Base-by-base conservation (phyloP, 1,139 yeast species). In the Lodderomyces beijingensis region DNA sequence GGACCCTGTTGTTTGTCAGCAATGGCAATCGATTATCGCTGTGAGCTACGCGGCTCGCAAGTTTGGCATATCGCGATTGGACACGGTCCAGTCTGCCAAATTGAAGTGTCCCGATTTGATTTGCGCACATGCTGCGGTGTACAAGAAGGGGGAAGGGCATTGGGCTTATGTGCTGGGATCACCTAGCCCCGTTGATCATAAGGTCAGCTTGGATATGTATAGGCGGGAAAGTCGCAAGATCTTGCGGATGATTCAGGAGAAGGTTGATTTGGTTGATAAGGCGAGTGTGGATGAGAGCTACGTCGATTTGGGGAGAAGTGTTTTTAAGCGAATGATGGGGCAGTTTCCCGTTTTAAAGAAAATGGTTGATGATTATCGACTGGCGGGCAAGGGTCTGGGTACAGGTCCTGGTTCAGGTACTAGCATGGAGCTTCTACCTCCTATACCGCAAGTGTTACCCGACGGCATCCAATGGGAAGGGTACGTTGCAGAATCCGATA, bases 241-340 rank as follows among this genome's bases (percentile, higher is more conserved):
- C 39, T 65, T 88, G 48, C 65, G 73, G 29, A 62, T 89, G 1
- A 71, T 91, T 45, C 57, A 59, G 37, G 44, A 51, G 5, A 55
- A 59, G 31, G 80, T 87, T 51, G 86, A 78, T 43, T 46, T 70
- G 27, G 86, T 88, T 1, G 95, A 91, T 51, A 89, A 89, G 59
- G 97, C 96, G 0, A 88, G 96, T 57, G 93, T 89, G 11, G 98
- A 91, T 57, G 98, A 91, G 57, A 81, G 91, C 31, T 91, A 83
- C 52, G 47, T 91, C 43, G 96, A 91, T 55, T 55, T 91, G 26
- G 96, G 97, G 0, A 42, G 69, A 25, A 23, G 50, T 3, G 55
- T 67, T 2, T 56, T 56, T 42, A 39, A 44, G 9, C 44, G 36
- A 28, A 26, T 65, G 12, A 22, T 51, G 3, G 40, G 46, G 4